Percentiles rank a stretch among this genome's conserved stretches.
Evolutionary conservation across 805 yeast species (phyloP).

Genomic region (Metschnikowia lunata): DNA sequence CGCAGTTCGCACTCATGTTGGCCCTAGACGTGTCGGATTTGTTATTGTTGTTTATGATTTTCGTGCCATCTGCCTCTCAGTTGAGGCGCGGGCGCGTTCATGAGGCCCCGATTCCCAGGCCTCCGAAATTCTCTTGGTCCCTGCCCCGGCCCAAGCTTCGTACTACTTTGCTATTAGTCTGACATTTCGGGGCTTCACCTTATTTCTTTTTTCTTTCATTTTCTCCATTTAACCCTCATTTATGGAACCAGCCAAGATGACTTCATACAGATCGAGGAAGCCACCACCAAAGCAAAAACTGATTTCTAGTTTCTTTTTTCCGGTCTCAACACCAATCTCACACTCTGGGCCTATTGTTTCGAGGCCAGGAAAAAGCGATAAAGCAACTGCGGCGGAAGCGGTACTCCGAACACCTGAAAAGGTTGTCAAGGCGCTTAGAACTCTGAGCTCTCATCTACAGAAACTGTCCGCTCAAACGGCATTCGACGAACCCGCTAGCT

Average conservation of each 20-base stretch:
- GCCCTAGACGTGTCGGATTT: too few relatives aligned
- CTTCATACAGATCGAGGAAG: constrained; percentile 13
- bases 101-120: too few relatives aligned
- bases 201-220: too few relatives aligned
- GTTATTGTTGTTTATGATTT: too few relatives aligned
- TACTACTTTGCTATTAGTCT: too few relatives aligned
- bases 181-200: too few relatives aligned
- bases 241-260: neutral
- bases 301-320: constrained; percentile 28
- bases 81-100: too few relatives aligned
- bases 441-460: constrained; percentile 7
- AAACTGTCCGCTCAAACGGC: constrained; percentile 12
- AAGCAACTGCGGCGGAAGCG: neutral
- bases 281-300: constrained; percentile 20
- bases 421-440: neutral
- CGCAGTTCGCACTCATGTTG: too few relatives aligned
- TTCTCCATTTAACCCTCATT: too few relatives aligned
- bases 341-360: constrained; percentile 1
- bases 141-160: too few relatives aligned
- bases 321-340: constrained; percentile 3
- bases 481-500: constrained; percentile 16
- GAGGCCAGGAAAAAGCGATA: constrained; percentile 1
- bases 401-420: constrained; percentile 7
- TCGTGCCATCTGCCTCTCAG: too few relatives aligned
- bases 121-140: too few relatives aligned